Conservation (phyloP, 257 asterid species). For the Henckelia pumila region DNA sequence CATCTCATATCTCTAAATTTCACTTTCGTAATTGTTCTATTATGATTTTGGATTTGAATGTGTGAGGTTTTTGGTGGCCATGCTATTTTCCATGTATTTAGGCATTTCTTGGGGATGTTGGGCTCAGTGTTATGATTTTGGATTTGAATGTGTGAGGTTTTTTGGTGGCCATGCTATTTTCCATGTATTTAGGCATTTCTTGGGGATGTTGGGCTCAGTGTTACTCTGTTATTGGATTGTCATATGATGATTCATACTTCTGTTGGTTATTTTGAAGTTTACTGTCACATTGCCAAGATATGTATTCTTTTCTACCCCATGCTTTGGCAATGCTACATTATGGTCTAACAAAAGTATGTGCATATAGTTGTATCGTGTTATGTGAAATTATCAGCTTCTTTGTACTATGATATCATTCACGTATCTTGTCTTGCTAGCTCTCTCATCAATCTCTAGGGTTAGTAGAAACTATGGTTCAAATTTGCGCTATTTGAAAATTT, state of each 20-base stretch:
- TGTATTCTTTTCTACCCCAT: constrained; percentile 16
- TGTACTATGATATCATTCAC: constrained; percentile 15
- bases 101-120: background rate
- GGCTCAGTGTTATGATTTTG: constrained; percentile 14
- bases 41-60: constrained; percentile 5
- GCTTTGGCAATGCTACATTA: constrained; percentile 2
- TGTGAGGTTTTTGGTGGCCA: background rate
- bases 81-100: background rate
- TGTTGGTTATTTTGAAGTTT: constrained; percentile 15
- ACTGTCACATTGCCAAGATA: background rate
- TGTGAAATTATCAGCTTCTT: constrained; percentile 15
- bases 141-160: too few relatives aligned
- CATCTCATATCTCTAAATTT: background rate
- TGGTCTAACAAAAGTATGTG: constrained; percentile 2
- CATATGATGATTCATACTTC: background rate
- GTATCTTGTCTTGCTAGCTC: constrained; percentile 1
- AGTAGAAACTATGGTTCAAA: constrained; percentile 11
- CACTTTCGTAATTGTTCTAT: constrained; percentile 16
- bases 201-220: background rate
- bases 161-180: too few relatives aligned
- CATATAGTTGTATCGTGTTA: constrained; percentile 14
- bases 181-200: background rate
- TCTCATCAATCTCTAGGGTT: background rate
- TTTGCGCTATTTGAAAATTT: constrained; percentile 2
- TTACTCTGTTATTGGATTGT: constrained; percentile 13